A percentile compares a stretch with the other conserved stretches of the same genome.
Evolutionary conservation across 1,284 basidiomycete species (phyloP).

Genomic region (Vanrija pseudolonga): DNA sequence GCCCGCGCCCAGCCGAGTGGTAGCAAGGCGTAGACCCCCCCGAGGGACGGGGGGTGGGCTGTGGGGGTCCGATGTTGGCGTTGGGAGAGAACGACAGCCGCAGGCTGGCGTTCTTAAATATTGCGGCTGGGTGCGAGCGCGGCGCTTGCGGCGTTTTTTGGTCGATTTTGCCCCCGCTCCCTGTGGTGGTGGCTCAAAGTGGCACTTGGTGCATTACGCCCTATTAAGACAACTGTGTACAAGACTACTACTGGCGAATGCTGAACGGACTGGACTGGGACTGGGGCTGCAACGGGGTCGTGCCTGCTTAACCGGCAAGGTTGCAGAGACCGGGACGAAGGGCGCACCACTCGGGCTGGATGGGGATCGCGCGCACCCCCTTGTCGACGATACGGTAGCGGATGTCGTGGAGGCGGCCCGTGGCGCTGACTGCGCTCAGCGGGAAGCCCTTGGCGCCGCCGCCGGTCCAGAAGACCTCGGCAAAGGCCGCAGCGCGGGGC

Average conservation of each 20-base stretch:
- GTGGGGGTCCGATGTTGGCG: neutral
- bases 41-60: neutral
- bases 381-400: conserved; percentile 63
- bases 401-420: conserved; percentile 72
- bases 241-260: too few species aligned
- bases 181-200: neutral
- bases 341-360: conserved; percentile 80
- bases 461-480: conserved; percentile 80
- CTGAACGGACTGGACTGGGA: too few species aligned
- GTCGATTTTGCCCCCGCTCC: neutral
- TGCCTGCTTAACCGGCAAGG: too few species aligned
- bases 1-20: neutral
- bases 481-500: conserved; percentile 72
- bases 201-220: too few species aligned
- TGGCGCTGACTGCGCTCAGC: conserved; percentile 51
- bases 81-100: neutral
- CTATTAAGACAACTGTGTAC: too few species aligned
- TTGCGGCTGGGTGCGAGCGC: neutral
- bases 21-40: neutral
- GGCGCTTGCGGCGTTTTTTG: neutral
- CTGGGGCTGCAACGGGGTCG: too few species aligned
- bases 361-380: conserved; percentile 62
- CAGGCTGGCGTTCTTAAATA: neutral
- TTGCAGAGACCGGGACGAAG: neutral
- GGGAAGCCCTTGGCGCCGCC: conserved; percentile 31